Conservation (phyloP, 352 stramenopile genomes). For the Phytophthora syringae region DNA sequence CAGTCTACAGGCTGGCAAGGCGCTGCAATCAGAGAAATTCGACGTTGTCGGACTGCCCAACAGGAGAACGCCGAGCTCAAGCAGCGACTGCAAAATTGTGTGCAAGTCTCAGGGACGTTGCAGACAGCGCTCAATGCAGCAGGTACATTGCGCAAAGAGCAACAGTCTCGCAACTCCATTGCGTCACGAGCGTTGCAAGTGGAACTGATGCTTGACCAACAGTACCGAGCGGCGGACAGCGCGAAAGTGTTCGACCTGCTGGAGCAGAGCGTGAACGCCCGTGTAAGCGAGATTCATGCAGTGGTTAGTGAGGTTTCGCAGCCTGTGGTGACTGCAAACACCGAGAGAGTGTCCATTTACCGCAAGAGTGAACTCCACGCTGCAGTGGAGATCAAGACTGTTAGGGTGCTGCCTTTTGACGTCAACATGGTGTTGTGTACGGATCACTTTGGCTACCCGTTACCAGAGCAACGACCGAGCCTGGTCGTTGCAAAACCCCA, state of each 20-base stretch:
- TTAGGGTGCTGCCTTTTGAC: conserved; percentile 23
- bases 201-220: conserved; percentile 18
- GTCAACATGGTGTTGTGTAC: neutral
- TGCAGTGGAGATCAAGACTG: conserved; percentile 19
- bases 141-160: conserved; percentile 1
- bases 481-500: too few species aligned
- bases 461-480: too few species aligned
- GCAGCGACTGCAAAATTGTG: conserved; percentile 14
- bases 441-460: too few species aligned
- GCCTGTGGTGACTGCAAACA: conserved; percentile 12
- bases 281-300: conserved; percentile 7
- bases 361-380: conserved; percentile 20
- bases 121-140: conserved; percentile 21
- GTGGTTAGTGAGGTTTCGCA: conserved; percentile 11
- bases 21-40: conserved; percentile 7
- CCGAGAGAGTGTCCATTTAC: conserved; percentile 25
- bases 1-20: conserved; percentile 16
- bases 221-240: neutral
- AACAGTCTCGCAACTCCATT: conserved; percentile 13
- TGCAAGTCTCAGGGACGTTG: conserved; percentile 20
- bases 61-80: conserved; percentile 28
- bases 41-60: conserved; percentile 6
- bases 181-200: conserved; percentile 20
- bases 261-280: conserved; percentile 23
- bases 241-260: conserved; percentile 22